Evolutionary conservation across 305 asterid genomes (phyloP), one percentile per base, ranked within the genome.

Genomic region (Monarda citriodora): DNA sequence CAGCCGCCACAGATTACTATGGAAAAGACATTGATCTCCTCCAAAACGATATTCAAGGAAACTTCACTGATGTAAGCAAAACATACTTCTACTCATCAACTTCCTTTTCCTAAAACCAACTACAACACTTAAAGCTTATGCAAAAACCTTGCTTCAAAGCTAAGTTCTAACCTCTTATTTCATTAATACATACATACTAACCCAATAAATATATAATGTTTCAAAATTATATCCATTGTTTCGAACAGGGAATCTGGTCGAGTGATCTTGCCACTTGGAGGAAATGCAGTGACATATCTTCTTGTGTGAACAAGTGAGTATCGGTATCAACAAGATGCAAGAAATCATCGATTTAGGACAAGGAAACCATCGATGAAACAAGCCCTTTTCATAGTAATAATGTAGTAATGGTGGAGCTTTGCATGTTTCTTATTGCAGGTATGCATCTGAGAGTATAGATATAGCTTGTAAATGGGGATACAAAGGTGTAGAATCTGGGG

Each of bases 391-490:
- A 12, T 38, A 31, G 26, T 11, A 40, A 4, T 3, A 32, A 46
- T 45, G 53, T 47, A 66, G 12, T 46, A 36, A 17, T 9, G 45
- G 18, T 70, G 48, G 48, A 31, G 53, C 31, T 61, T 9, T 50
- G 18, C 11, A 25, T 58, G 11, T 21, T 52, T 58, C 32, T 29
- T 29, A 5, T 37, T 32, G 42, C 63, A 92, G 97, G 76, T 88
- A 80, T 70, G 98, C 97, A 13, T 29, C 78, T 18, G 97, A 92
- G 78, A 89, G 98, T 67, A 81, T 89, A 57, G 71, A 70, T 13
- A 44, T 86, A 63, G 98, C 98, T 47, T 92, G 98, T 66, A 83
- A 79, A 75, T 89, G 93, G 96, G 97, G 93, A 40, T 92, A 92
- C 72, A 87, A 87, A 66, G 83, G 73, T 63, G 98, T 92, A 53